Base-by-base conservation (phyloP, 768 basidiomycete genomes). In the Daedaleopsis nitida region DNA sequence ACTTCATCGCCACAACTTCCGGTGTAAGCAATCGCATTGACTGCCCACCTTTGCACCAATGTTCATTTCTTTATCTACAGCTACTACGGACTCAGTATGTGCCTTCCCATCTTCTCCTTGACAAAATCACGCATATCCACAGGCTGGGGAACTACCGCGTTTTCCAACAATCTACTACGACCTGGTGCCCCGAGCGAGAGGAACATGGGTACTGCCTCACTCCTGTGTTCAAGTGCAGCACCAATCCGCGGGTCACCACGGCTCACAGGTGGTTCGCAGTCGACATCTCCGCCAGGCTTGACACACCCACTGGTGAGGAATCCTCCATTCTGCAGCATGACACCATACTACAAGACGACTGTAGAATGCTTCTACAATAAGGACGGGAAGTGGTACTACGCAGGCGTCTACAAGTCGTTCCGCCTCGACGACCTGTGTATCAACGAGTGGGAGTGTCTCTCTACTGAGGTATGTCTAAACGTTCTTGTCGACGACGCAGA, bases 371-470 rank as follows among this genome's bases (percentile, higher is more conserved):
- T 92, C 72, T 92, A 86, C 66, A 88, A 86, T 72, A 91, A 86
- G 70, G 88, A 91, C 57, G 88, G 87, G 9, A 83, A 84, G 60
- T 92, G 89, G 88, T 92, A 92, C 70, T 92, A 92, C 62, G 90
- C 91, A 13, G 91, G 91, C n/a, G 80, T 83, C 4, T 92, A 92
- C 74, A 83, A 80, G 56, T 82, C 82, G 1, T 85, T 92, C 69
- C 75, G 79, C 55, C 78, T 92, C 52, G 85, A 85, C 27, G 83
- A 89, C 58, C 75, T 92, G 14, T 84, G 84, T 0, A 73, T 78
- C 9, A 83, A 83, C 57, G 91, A 92, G 70, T 92, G 88, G 86
- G 82, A 81, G 32, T 80, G 81, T 45, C 79, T 92, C 35, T 82
- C 86, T 34, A 70, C 72, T 34, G 89, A 91, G 81, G 90, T 87